Evolutionary conservation across 768 basidiomycete species (phyloP).

Genomic region (Panellus pusillus): DNA sequence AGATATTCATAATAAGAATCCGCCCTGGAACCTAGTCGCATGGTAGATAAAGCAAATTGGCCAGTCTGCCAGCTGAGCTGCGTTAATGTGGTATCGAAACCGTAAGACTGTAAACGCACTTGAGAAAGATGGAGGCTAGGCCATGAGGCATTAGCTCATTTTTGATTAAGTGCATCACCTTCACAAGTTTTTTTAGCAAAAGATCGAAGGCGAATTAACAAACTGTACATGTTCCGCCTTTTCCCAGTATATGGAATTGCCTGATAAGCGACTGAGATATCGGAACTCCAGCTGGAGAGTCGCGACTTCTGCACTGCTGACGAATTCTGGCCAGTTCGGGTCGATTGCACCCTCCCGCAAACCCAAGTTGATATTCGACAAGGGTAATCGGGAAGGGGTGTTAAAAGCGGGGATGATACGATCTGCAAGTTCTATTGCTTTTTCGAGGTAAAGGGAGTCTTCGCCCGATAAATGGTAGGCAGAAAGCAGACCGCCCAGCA

Average conservation of each 20-base stretch:
- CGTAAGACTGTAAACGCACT: constrained; percentile 43
- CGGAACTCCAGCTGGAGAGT: constrained; percentile 90
- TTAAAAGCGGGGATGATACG: constrained; percentile 84
- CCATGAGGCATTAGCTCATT: constrained; percentile 63
- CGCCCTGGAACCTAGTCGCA: constrained; percentile 88
- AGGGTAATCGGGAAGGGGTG: constrained; percentile 77
- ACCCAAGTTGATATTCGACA: constrained; percentile 77
- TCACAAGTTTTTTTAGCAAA: background rate
- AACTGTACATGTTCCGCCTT: constrained; percentile 66
- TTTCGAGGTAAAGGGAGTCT: constrained; percentile 70
- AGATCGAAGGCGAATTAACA: background rate
- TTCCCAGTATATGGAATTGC: constrained; percentile 77
- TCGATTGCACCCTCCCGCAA: constrained; percentile 60
- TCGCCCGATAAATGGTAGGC: constrained; percentile 76
- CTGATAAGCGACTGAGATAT: constrained; percentile 80
- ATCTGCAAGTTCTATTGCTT: constrained; percentile 81
- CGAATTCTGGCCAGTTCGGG: constrained; percentile 55
- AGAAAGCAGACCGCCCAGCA: constrained; percentile 87
- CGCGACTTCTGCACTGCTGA: constrained; percentile 83
- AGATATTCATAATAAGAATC: constrained; percentile 96
- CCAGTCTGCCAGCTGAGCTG: constrained; percentile 35
- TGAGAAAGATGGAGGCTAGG: constrained; percentile 82
- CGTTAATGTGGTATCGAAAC: background rate
- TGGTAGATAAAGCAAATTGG: constrained; percentile 58
- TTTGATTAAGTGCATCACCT: constrained; percentile 72